phyloP scores from a whole-genome alignment of 352 stramenopile species.

The Phytopythium helicoides region DNA sequence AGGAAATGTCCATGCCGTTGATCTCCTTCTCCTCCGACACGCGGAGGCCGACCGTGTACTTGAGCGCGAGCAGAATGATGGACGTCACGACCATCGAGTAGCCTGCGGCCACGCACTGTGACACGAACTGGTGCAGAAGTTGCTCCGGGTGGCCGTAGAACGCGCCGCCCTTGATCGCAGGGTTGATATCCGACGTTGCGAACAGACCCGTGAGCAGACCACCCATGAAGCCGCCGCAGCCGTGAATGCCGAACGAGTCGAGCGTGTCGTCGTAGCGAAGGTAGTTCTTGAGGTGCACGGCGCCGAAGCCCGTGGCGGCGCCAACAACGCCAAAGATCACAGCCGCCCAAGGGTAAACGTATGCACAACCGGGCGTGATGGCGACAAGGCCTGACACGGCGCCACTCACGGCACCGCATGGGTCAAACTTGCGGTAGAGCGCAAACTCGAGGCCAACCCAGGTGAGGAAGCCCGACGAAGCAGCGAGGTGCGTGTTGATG shows the following conservation, averaged over 20 bases:
- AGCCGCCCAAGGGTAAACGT: slow-evolving; percentile 63
- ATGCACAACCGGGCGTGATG: slow-evolving; percentile 72
- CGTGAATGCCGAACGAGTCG: slow-evolving; percentile 76
- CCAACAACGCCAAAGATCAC: slow-evolving; percentile 72
- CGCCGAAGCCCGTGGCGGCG: slow-evolving; percentile 42
- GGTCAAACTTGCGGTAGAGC: slow-evolving; percentile 53
- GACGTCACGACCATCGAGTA: slow-evolving; percentile 71
- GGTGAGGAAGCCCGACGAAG: slow-evolving; percentile 58
- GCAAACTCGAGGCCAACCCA: slow-evolving; percentile 65
- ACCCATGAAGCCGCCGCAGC: slow-evolving; percentile 56
- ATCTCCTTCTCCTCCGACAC: slow-evolving; percentile 77
- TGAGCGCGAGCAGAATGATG: slow-evolving; percentile 67
- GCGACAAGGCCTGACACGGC: slow-evolving; percentile 60
- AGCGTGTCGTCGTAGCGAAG: slow-evolving; percentile 79
- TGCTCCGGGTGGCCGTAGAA: slow-evolving; percentile 51
- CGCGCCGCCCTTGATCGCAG: slow-evolving; percentile 44
- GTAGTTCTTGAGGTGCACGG: slow-evolving; percentile 61
- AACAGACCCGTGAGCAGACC: slow-evolving; percentile 73
- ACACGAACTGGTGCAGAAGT: slow-evolving; percentile 55
- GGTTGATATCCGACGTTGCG: slow-evolving; percentile 50
- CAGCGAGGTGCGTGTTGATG: slow-evolving; percentile 76
- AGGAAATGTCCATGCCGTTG: slow-evolving; percentile 74
- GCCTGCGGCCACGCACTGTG: slow-evolving; percentile 47
- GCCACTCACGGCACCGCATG: slow-evolving; percentile 56
- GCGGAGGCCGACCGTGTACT: slow-evolving; percentile 66